phyloP scores from a whole-genome alignment of 306 rosid genomes.

The Delonix regia region DNA sequence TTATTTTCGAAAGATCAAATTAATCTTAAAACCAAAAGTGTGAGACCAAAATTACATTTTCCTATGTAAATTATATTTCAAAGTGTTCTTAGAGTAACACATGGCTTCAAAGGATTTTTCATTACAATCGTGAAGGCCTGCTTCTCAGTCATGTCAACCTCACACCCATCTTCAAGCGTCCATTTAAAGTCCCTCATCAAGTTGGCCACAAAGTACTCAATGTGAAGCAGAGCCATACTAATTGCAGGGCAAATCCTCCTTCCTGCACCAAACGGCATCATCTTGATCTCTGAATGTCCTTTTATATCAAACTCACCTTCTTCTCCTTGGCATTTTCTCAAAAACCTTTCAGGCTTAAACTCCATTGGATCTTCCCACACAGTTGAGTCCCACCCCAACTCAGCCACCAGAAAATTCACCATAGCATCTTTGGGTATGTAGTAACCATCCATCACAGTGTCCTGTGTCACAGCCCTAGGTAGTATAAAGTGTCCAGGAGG shows the following conservation, averaged over 20 bases:
- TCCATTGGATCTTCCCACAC: constrained; percentile 73
- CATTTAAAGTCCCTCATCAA: constrained; percentile 53
- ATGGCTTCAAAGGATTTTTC: constrained; percentile 56
- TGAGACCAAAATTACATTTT: too few species aligned
- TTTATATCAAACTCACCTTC: constrained; percentile 47
- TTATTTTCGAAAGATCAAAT: too few species aligned
- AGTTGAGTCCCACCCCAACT: constrained; percentile 57
- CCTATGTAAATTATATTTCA: background rate
- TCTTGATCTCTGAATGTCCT: constrained; percentile 53
- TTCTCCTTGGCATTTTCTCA: background rate
- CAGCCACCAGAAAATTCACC: constrained; percentile 59
- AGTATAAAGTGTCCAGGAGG: constrained; percentile 60
- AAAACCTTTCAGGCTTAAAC: constrained; percentile 63
- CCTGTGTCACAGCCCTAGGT: constrained; percentile 55
- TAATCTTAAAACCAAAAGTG: too few species aligned
- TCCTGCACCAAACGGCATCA: constrained; percentile 75
- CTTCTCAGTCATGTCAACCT: constrained; percentile 56
- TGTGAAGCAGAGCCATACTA: constrained; percentile 48
- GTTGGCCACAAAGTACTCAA: constrained; percentile 59
- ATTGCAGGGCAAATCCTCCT: constrained; percentile 62
- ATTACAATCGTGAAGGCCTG: constrained; percentile 54
- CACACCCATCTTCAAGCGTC: constrained; percentile 47
- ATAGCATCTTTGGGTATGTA: constrained; percentile 53
- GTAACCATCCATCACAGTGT: constrained; percentile 45
- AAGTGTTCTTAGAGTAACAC: constrained; percentile 37